phyloP scores from a whole-genome alignment of 805 yeast genomes.

The Ogataea glucozyma region DNA sequence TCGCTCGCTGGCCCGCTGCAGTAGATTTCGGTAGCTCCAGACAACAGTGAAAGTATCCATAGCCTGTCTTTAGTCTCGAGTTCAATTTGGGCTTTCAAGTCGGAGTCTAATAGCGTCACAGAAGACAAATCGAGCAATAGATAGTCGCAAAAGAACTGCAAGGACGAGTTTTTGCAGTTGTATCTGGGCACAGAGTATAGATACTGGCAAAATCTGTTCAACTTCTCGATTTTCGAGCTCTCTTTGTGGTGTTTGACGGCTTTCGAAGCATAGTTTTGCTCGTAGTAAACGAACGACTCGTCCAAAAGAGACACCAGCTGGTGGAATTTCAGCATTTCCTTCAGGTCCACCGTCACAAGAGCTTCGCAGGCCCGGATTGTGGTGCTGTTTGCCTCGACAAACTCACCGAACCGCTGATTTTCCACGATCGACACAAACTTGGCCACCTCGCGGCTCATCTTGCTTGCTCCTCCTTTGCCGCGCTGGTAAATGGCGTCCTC shows the following conservation, averaged over 20 bases:
- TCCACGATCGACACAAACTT: conserved; percentile 52
- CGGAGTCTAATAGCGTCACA: conserved; percentile 30
- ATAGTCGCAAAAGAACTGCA: conserved; percentile 44
- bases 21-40: conserved; percentile 41
- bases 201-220: conserved; percentile 32
- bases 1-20: conserved; percentile 26
- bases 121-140: conserved; percentile 47
- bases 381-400: conserved; percentile 37
- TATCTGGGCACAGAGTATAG: conserved; percentile 39
- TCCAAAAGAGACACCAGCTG: conserved; percentile 30
- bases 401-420: conserved; percentile 39
- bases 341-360: conserved; percentile 29
- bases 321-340: conserved; percentile 32
- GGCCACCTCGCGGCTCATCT: conserved; percentile 48
- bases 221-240: conserved; percentile 21
- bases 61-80: conserved; percentile 30
- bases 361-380: conserved; percentile 32
- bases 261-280: conserved; percentile 17
- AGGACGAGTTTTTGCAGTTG: conserved; percentile 29
- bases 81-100: conserved; percentile 32
- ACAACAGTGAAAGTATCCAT: conserved; percentile 40
- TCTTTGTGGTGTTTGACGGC: conserved; percentile 11
- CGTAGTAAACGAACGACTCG: conserved; percentile 33
- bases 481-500: conserved; percentile 29
- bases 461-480: conserved; percentile 27